Evolutionary conservation across 2,329 filamentous ascomycete species (phyloP), one percentile per base, ranked within the genome.

Genomic region (Colletotrichum lini): DNA sequence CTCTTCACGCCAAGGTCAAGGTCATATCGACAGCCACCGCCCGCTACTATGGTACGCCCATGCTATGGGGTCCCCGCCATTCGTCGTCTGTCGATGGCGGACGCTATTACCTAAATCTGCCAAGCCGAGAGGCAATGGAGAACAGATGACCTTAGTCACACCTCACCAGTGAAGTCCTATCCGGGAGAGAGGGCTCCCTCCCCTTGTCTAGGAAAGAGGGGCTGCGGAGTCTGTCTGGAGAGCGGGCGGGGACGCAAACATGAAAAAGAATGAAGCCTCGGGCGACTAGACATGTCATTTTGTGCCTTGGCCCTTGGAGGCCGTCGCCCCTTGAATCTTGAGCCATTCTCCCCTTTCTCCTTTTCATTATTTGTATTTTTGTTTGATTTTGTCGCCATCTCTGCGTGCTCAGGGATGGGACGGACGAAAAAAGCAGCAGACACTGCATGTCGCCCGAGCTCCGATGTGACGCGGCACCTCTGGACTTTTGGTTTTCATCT

Each of bases 71-170:
- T 16, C 49, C 68, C 58, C 58, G 64, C 57, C 45, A 15, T 52
- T 45, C 42, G 42, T 23, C 53, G 50, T 67, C 49, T 35, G 2
- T 9, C 30, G 30, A 35, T 35, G 30, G 30, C 30, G 30, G 57
- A 57, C 57, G 57, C 56, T 50, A 67, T 70, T 70, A 66, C 67
- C 67, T 61, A 70, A 67, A 44, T 30, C 35, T 49, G 63, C 52
- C 30, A 50, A 35, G 53, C 54, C 23, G 61, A 49, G 67, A 38
- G 26, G 54, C 54, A 40, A 53, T 38, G 38, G 21, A 18, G 21
- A 10, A n/a, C 21, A 66, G 54, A 56, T 54, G 56, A 66, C 62
- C 42, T 70, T 66, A 49, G 49, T 57, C 56, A 66, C 54, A 60
- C n/a, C 54, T 60, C 59, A 50, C 57, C 56, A 58, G 15, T 30